Conservation (phyloP, 208 protist species). For the Acanthamoeba rhysodes region DNA sequence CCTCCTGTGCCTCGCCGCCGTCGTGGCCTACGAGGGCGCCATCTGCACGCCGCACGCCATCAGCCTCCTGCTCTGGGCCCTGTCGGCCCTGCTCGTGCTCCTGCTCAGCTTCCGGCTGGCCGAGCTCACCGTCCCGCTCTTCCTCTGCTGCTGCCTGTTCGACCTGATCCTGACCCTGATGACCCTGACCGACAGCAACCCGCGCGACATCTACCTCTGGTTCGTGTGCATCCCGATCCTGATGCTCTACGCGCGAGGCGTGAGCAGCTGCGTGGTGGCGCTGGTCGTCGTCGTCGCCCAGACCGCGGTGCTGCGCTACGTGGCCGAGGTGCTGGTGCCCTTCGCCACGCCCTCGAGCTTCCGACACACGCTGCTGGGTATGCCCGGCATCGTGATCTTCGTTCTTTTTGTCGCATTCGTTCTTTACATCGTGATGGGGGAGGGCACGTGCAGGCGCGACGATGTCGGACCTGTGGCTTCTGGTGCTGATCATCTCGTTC, state of each 20-base stretch:
- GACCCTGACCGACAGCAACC: conserved; percentile 25
- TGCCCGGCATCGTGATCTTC: neutral
- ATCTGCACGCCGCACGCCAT: neutral
- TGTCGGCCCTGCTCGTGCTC: neutral
- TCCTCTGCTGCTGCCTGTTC: conserved; percentile 7
- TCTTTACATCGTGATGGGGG: no score
- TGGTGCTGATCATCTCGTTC: neutral
- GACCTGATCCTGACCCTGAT: neutral
- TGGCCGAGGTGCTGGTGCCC: neutral
- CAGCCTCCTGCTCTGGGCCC: neutral
- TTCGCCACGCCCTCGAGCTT: neutral
- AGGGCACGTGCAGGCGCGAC: no score
- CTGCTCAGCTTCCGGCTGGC: neutral
- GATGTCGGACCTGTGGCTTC: neutral
- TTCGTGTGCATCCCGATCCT: conserved; percentile 16
- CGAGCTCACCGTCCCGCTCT: neutral
- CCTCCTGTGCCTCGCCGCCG: neutral
- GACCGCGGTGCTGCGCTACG: neutral
- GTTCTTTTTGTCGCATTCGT: neutral
- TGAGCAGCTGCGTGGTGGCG: neutral
- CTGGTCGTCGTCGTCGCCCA: neutral
- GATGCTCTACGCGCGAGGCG: conserved; percentile 21
- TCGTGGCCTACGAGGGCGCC: neutral
- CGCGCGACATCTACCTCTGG: conserved; percentile 1
- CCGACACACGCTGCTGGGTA: neutral